Conservation (phyloP, 1,139 yeast genomes). For the Pichia sp. region DNA sequence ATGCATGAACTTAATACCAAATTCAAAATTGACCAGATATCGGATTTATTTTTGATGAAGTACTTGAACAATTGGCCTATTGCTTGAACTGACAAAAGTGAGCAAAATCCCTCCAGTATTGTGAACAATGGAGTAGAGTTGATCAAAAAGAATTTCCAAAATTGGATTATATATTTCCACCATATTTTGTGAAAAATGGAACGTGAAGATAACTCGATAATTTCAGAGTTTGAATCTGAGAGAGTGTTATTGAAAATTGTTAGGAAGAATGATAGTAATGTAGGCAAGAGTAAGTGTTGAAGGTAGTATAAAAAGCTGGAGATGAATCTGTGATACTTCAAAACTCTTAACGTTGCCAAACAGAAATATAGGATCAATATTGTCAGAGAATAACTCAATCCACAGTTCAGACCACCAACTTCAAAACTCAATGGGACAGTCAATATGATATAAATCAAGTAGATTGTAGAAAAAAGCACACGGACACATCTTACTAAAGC, state of each 20-base stretch:
- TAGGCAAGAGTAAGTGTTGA: constrained; percentile 81
- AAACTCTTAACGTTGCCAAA: constrained; percentile 67
- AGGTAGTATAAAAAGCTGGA: constrained; percentile 65
- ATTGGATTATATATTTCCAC: constrained; percentile 40
- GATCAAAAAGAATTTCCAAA: constrained; percentile 68
- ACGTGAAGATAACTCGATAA: constrained; percentile 21
- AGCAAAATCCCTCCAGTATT: constrained; percentile 86
- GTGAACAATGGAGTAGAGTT: constrained; percentile 89
- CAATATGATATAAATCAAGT: constrained; percentile 64
- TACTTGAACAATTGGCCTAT: constrained; percentile 79
- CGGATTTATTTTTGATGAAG: constrained; percentile 65
- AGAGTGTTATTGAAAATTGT: constrained; percentile 43
- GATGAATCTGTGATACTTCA: constrained; percentile 43
- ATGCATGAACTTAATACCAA: constrained; percentile 71
- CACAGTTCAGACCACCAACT: constrained; percentile 88
- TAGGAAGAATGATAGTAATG: constrained; percentile 69
- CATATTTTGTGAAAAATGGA: constrained; percentile 26
- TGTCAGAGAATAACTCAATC: constrained; percentile 79
- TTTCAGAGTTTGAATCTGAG: background rate
- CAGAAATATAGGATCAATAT: constrained; percentile 63
- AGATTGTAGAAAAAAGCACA: constrained; percentile 49
- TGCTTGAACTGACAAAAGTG: constrained; percentile 83
- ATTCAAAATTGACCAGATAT: constrained; percentile 75
- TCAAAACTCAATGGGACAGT: constrained; percentile 95
- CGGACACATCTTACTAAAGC: constrained; percentile 19